Evolutionary conservation across 371 early-diverging fungal genomes (phyloP), one percentile per base, ranked within the genome.

Genomic region (Basidiobolus meristosporus): DNA sequence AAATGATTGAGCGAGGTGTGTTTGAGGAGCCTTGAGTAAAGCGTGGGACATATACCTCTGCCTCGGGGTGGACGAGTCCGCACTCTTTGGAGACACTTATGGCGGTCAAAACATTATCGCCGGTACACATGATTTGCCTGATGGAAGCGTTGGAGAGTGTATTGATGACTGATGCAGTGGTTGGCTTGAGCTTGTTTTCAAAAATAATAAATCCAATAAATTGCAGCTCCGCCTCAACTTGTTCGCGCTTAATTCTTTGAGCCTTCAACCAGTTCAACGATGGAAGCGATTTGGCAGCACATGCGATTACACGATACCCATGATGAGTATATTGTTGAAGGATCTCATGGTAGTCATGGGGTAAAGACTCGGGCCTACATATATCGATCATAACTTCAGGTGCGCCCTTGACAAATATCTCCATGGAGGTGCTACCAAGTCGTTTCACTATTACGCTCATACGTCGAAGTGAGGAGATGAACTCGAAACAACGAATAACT

Each of bases 151-250:
- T 62, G 28, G 71, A 69, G 16, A 99, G 70, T 18, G 77, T 78
- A 19, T 68, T 54, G 12, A 99, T 73, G 0, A 90, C 87, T 1
- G 70, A 56, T 10, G 66, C 59, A 0, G 98, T 87, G 1, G 77
- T 81, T 4, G 79, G 72, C 53, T 99, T 99, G 14, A 98, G 64
- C 60, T 90, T 92, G 68, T 99, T 99, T 53, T 97, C 98, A 71
- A 99, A 99, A n/a, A 99, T 73, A 40, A 98, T 70, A 45, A 98
- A 89, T 1, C 96, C 96, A 26, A 98, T 60, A 53, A 98, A 97
- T 1, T 67, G 62, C 43, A 98, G 56, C 9, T 78, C 80, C 5
- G 51, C 59, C 59, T 98, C 98, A 10, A 92, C 71, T 23, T 88
- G 78, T 29, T 75, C 72, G 42, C 98, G 78, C 46, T 75, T 77